Evolutionary conservation across 768 basidiomycete species (phyloP), one percentile per base, ranked within the genome.

Genomic region (Candolleomyces eurysporus): DNA sequence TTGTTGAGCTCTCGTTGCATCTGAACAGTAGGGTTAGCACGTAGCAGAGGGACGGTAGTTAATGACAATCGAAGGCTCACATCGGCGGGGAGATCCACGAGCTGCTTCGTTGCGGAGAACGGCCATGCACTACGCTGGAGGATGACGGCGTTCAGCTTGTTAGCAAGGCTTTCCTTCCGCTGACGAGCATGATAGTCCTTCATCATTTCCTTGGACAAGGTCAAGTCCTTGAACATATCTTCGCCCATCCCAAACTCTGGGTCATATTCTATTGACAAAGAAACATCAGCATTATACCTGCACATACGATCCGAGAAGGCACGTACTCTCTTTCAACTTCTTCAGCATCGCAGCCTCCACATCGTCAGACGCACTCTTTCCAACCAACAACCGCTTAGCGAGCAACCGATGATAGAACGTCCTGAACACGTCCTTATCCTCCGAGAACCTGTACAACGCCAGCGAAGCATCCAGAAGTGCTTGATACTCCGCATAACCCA

Each of bases 161-260:
- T 77, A 5, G 77, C 79, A 0, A 75, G 61, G 60, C 71, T 79
- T 30, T 74, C 71, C 39, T 36, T 31, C 10, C 71, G 52, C 40
- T 82, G 66, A 65, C 82, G 80, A 30, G 75, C 67, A 60, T 87
- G 82, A 73, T 86, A 92, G 62, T 89, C 89, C 0, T 72, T 70
- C 81, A 93, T 84, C 21, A 85, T 70, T 60, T 96, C 93, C 56
- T 85, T 74, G 1, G 93, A 96, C 17, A 93, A 76, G 0, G 85
- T 84, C 3, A 96, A 77, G 68, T 96, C 95, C 62, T 88, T 94
- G 78, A 98, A 96, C 96, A 98, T 96, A 45, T 93, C 87, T 67
- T 94, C 92, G 54, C 94, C 94, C 77, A 90, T 91, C 8, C 90
- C 91, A 68, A 98, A 98, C 62, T 96, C 95, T 11, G 95, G 91